A percentile compares a stretch with the other conserved stretches of the same genome.
phyloP scores from a whole-genome alignment of 768 basidiomycete species.

The Collybia sordida region DNA sequence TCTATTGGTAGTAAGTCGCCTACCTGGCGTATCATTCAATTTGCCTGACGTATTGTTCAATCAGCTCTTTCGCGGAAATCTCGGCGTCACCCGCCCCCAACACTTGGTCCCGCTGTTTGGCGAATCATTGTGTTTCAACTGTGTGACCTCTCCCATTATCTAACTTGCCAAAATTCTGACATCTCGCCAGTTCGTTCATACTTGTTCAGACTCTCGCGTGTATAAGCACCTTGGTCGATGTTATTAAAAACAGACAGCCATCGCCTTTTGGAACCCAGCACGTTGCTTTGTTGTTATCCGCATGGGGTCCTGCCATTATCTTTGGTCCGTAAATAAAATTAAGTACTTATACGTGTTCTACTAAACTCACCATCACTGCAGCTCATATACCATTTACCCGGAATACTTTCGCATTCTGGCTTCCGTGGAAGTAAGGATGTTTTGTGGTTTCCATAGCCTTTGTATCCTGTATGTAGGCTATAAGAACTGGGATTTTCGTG shows the following conservation, averaged over 20 bases:
- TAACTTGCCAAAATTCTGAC: neutral
- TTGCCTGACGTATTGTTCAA: neutral
- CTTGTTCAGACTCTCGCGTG: slow-evolving; percentile 46
- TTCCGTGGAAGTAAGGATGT: slow-evolving; percentile 1
- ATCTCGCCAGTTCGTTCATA: slow-evolving; percentile 37
- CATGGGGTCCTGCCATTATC: slow-evolving; percentile 58
- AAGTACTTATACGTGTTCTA: neutral
- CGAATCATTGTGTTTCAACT: slow-evolving; percentile 56
- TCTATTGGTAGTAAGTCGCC: slow-evolving; percentile 4
- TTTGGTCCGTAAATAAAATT: slow-evolving; percentile 39
- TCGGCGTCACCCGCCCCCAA: slow-evolving; percentile 24
- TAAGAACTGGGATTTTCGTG: no score
- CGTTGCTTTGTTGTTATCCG: slow-evolving; percentile 54
- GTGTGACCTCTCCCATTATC: slow-evolving; percentile 26
- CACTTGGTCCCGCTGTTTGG: slow-evolving; percentile 45
- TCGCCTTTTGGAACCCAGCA: slow-evolving; percentile 66
- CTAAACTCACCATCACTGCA: slow-evolving; percentile 12
- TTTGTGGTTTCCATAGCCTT: no score
- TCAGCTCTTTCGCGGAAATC: slow-evolving; percentile 14
- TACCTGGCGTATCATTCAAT: neutral
- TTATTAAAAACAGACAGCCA: slow-evolving; percentile 38
- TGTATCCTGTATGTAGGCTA: no score
- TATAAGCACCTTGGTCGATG: slow-evolving; percentile 52
- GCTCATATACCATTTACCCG: slow-evolving; percentile 37
- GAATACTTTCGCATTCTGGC: slow-evolving; percentile 38